These are phyloP conservation scores for Pythium brachiatum DNA, from an alignment of 352 stramenopile species.

Conservation along the genomic window DNA sequence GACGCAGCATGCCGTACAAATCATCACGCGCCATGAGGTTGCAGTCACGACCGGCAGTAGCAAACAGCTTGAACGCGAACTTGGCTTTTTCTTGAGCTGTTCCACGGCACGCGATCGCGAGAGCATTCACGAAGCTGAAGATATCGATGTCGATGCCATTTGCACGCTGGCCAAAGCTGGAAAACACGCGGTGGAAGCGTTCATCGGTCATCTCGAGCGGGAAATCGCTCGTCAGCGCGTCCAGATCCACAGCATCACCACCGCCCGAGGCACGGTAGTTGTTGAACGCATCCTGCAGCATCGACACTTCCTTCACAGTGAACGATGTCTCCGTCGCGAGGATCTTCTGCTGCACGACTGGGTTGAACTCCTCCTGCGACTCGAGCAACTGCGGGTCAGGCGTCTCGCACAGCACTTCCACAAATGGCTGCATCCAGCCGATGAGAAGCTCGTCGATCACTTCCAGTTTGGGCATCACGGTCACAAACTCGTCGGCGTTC, in stretches of 20 bases:
- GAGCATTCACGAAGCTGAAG: slow-evolving; percentile 83
- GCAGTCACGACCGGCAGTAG: slow-evolving; percentile 36
- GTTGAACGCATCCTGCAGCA: slow-evolving; percentile 83
- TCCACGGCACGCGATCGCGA: slow-evolving; percentile 75
- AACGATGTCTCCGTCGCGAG: slow-evolving; percentile 81
- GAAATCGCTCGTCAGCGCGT: slow-evolving; percentile 75
- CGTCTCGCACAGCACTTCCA: slow-evolving; percentile 84
- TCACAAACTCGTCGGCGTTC: slow-evolving; percentile 68
- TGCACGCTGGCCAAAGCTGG: slow-evolving; percentile 72
- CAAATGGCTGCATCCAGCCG: slow-evolving; percentile 84
- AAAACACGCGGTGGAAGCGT: slow-evolving; percentile 72
- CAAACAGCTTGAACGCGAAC: slow-evolving; percentile 83
- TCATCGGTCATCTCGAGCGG: slow-evolving; percentile 84
- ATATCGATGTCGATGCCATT: slow-evolving; percentile 82
- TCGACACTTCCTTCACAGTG: slow-evolving; percentile 70
- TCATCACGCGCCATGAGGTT: slow-evolving; percentile 76
- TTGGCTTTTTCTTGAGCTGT: slow-evolving; percentile 65
- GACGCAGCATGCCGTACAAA: slow-evolving; percentile 78
- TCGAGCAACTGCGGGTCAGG: slow-evolving; percentile 75
- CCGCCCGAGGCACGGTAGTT: slow-evolving; percentile 73
- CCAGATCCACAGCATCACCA: slow-evolving; percentile 71
- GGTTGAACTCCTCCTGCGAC: slow-evolving; percentile 87
- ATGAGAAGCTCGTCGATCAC: slow-evolving; percentile 49
- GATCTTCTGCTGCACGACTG: slow-evolving; percentile 86
- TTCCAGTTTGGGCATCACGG: slow-evolving; percentile 51